Evolutionary conservation across 768 basidiomycete genomes (phyloP), one percentile per base, ranked within the genome.

Genomic region (Chiua virens): DNA sequence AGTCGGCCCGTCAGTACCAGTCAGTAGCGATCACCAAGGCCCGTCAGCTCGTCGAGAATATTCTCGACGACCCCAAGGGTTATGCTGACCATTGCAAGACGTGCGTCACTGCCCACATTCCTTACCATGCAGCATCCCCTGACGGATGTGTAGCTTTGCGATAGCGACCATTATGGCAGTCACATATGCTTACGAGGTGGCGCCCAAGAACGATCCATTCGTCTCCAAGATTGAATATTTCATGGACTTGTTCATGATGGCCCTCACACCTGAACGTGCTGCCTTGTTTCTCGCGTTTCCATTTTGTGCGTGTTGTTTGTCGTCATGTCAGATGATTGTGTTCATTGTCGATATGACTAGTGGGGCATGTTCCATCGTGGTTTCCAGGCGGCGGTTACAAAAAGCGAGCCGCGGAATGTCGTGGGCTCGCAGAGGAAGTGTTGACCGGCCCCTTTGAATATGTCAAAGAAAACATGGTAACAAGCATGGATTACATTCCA

Each of bases 371-470:
- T 23, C 72, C 72, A 0, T 57, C 59, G 3, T 73, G 71, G 71
- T 51, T 71, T 32, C 72, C 68, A 0, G 71, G 72, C 18, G 62
- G 68, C 20, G 22, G n/a, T 21, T 70, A 52, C 55, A 64, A 66
- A 34, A 42, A 42, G 34, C 30, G 13, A 9, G 64, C 59, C 32
- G 39, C 23, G 2, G 53, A 57, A 18, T 60, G 61, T 21, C 59
- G 59, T 38, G 35, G n/a, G 5, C 52, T 65, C 36, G 66, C 62
- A 17, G 17, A 41, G 21, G 64, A 70, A 8, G 45, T 68, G 10
- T 42, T 64, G 8, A 50, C 54, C 9, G 45, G 15, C 3, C 64
- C 66, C 2, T 42, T 64, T 4, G 22, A 57, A 14, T 70, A 52
- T 17, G 66, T 70, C 23, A 45, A 44, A 25, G 37, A 57, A 9